A percentile compares a stretch with the other conserved stretches of the same genome.
Conservation (phyloP, 306 rosid species). For the Fragaria nilgerrensis region DNA sequence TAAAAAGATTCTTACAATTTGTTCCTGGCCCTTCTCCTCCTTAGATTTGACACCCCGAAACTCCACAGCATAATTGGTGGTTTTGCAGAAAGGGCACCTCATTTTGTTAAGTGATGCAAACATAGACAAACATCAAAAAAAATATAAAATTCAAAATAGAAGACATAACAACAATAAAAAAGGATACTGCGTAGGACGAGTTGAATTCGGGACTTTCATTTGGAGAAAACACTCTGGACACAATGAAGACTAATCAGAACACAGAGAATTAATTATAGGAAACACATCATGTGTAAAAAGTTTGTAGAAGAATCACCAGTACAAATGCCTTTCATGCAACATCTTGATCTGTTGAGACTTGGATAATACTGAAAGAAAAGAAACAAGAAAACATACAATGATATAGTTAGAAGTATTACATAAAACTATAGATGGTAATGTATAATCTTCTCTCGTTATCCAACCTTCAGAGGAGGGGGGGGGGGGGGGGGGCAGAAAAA, state of each 20-base stretch:
- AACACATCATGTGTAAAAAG: slow-evolving; percentile 3
- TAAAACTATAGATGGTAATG: neutral
- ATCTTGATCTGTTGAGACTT: slow-evolving; percentile 97
- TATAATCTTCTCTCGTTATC: neutral
- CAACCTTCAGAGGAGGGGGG: too few species aligned
- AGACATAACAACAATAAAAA: slow-evolving; percentile 17
- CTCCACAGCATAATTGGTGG: slow-evolving; percentile 89
- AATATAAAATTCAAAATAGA: slow-evolving; percentile 9
- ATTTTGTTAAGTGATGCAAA: slow-evolving; percentile 56
- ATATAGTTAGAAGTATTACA: slow-evolving; percentile 25
- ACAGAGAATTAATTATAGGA: neutral
- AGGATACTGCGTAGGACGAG: slow-evolving; percentile 99
- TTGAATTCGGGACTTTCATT: slow-evolving; percentile 99
- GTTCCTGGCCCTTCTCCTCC: slow-evolving; percentile 92
- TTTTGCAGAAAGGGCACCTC: slow-evolving; percentile 98
- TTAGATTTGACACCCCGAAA: slow-evolving; percentile 92
- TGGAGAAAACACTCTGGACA: slow-evolving; percentile 91
- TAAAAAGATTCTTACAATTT: slow-evolving; percentile 61
- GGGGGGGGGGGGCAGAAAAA: neutral
- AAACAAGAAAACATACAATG: slow-evolving; percentile 11
- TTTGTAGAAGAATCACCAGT: slow-evolving; percentile 57
- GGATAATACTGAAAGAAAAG: slow-evolving; percentile 69
- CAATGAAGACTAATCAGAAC: slow-evolving; percentile 36
- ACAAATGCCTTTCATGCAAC: slow-evolving; percentile 97
- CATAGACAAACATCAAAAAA: neutral